Base-by-base conservation (phyloP, 2,329 filamentous ascomycete genomes). In the Drechslera avenae region DNA sequence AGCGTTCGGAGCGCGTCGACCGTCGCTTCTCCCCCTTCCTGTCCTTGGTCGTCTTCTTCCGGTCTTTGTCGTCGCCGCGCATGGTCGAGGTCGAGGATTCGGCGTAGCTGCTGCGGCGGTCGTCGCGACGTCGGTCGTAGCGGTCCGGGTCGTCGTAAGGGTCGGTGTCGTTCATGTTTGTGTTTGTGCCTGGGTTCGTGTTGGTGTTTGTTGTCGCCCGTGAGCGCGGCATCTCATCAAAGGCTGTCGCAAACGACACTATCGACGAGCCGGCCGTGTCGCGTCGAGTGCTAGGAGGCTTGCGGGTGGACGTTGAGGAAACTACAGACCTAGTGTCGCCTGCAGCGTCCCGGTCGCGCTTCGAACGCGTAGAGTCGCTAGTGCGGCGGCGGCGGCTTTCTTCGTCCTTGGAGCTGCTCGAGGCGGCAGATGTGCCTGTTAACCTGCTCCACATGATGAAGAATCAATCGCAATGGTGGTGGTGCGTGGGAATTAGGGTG, bases 221-320 rank as follows among this genome's bases (percentile, higher is more conserved):
- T 60, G 65, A 58, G 52, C 59, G 56, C 37, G 62, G 57, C 55
- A 63, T 63, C 23, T 64, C 57, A 62, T 68, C 68, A 14, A 66
- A 64, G 41, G 74, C 75, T 34, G 76, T 77, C 16, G 65, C 72
- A 62, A 73, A 77, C 16, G 73, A 74, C 21, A 69, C 67, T 16
- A 68, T 66, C 13, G 71, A 74, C 23, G 69, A 66, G 21, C 63
- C 61, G 33, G 63, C 64, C 47, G 59, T 53, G 44, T 71, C 66
- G 57, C 63, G 64, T 39, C 64, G 57, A 5, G 69, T 65, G 5
- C 57, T 59, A 5, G 69, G 63, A 3, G 69, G 69, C 51, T 59
- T 71, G 35, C 71, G 64, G 19, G 66, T 63, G 3, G 72, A 72
- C 18, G 63, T 63, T 4, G 68, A 69, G 6, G 72, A 72, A 50